A percentile compares a stretch with the other conserved stretches of the same genome.
These are phyloP conservation scores for Calonectria hawksworthii DNA, from an alignment of 2,329 filamentous ascomycete species.

Conservation along the genomic window DNA sequence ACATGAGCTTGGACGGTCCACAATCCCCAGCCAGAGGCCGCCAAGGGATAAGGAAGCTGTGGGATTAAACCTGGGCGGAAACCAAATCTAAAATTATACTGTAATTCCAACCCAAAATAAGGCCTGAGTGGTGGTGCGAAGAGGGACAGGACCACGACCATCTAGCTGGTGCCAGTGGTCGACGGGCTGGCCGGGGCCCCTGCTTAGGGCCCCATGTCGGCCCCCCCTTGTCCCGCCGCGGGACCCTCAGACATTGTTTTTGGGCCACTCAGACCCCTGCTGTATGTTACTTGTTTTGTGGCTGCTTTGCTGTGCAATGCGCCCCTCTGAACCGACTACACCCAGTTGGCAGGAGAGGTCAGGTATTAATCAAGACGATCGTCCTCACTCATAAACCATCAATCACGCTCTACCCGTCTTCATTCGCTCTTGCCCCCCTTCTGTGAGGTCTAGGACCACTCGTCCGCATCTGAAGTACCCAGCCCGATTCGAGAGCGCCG, in stretches of 20 bases:
- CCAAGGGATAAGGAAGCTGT: background rate
- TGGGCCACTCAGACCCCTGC: background rate
- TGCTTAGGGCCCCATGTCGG: background rate
- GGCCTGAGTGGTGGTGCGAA: background rate
- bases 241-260: background rate
- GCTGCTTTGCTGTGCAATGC: constrained; percentile 3
- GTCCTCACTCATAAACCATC: background rate
- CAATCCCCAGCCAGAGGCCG: background rate
- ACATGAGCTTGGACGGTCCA: background rate
- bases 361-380: constrained; percentile 5
- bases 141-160: background rate
- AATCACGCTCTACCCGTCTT: background rate
- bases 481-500: background rate
- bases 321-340: constrained; percentile 7
- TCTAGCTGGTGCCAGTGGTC: background rate
- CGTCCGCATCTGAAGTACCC: background rate
- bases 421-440: background rate
- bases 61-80: background rate
- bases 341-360: background rate
- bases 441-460: too few relatives aligned
- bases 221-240: background rate
- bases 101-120: constrained; percentile 19
- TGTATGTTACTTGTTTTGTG: constrained; percentile 13
- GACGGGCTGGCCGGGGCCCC: background rate
- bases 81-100: constrained; percentile 21